Percentiles rank a stretch among this genome's conserved stretches.
Evolutionary conservation across 345 rosid genomes (phyloP).

Genomic region (Rhodamnia rubescens): DNA sequence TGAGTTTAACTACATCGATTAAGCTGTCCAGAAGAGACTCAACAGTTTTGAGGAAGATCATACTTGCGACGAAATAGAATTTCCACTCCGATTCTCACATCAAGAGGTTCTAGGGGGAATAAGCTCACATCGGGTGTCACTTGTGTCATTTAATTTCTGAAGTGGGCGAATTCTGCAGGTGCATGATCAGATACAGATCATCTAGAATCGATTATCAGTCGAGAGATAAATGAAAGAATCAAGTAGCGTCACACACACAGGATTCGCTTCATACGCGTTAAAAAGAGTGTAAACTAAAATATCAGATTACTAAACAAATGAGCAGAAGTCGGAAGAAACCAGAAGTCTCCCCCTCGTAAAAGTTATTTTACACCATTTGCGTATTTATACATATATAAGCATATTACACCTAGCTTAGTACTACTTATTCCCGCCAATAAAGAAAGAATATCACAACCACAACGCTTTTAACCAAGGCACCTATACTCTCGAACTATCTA

Average conservation of each 20-base stretch:
- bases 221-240: not conserved
- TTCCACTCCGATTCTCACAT: not conserved
- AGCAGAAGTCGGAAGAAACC: constrained; percentile 33
- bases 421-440: not conserved
- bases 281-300: not conserved
- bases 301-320: constrained; percentile 9
- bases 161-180: not conserved
- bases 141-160: not conserved
- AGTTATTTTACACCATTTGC: constrained; percentile 28
- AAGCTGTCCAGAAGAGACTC: not conserved
- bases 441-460: constrained; percentile 46
- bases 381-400: constrained; percentile 10
- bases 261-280: not conserved
- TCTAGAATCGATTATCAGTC: not conserved
- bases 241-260: not conserved
- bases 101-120: not conserved
- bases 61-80: not conserved
- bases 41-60: not conserved
- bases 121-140: not conserved
- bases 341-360: constrained; percentile 13
- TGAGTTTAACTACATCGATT: not conserved
- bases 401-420: not conserved
- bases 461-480: not conserved
- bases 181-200: not conserved
- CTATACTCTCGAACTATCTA: constrained; percentile 13